Conservation (phyloP, 129 eudicot species). For the Sambucus nigra region DNA sequence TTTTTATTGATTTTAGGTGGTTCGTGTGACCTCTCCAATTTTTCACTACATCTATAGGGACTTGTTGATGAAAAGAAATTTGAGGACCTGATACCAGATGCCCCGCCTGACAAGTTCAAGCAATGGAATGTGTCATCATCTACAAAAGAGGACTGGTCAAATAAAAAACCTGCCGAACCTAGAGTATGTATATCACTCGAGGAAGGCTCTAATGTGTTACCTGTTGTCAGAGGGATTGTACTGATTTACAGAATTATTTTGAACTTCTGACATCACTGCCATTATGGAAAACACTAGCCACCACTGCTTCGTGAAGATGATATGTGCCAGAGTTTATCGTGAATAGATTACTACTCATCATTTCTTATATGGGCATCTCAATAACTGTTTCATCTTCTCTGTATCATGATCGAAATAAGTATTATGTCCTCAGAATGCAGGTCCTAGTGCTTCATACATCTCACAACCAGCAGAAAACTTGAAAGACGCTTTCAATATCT, state of each 20-base stretch:
- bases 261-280: slow-evolving; percentile 21
- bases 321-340: slow-evolving; percentile 35
- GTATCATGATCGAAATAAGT: slow-evolving; percentile 21
- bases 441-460: slow-evolving; percentile 79
- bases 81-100: slow-evolving; percentile 20
- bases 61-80: slow-evolving; percentile 64
- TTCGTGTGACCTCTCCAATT: slow-evolving; percentile 38
- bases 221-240: slow-evolving; percentile 30
- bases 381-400: slow-evolving; percentile 26
- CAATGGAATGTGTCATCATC: slow-evolving; percentile 27
- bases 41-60: slow-evolving; percentile 62
- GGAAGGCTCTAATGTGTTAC: slow-evolving; percentile 26
- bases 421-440: slow-evolving; percentile 38
- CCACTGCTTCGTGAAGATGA: slow-evolving; percentile 77
- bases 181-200: too few species aligned
- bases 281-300: slow-evolving; percentile 52
- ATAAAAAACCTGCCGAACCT: slow-evolving; percentile 44
- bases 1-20: slow-evolving; percentile 38
- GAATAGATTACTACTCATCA: slow-evolving; percentile 28
- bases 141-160: slow-evolving; percentile 27
- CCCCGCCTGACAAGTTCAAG: slow-evolving; percentile 38
- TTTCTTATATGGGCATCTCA: slow-evolving; percentile 33
- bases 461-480: slow-evolving; percentile 60
- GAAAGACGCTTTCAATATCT: slow-evolving; percentile 24
- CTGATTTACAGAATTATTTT: slow-evolving; percentile 25